These are phyloP conservation scores for Phyllosticta citrichinensis DNA, from an alignment of 2,329 filamentous ascomycete species.

Conservation along the genomic window DNA sequence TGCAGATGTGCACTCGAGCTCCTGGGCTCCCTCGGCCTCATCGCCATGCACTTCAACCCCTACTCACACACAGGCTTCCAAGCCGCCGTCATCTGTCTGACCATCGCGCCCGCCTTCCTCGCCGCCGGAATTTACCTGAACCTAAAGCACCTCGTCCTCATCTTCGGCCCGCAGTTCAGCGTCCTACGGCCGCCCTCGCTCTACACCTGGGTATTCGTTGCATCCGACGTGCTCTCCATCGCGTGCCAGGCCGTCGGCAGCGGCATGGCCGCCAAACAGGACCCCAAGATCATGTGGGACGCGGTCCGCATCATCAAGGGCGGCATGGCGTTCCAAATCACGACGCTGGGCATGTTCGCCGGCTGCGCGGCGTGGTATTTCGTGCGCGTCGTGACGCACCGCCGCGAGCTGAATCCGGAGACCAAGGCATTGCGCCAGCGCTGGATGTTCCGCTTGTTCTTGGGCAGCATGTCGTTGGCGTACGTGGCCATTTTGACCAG, in stretches of 20 bases:
- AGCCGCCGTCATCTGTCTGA: slow-evolving; percentile 41
- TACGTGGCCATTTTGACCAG: slow-evolving; percentile 32
- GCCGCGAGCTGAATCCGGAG: neutral
- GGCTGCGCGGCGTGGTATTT: slow-evolving; percentile 30
- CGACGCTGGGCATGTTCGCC: slow-evolving; percentile 40
- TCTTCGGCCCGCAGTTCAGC: slow-evolving; percentile 36
- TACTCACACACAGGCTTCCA: slow-evolving; percentile 41
- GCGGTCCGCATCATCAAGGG: slow-evolving; percentile 49
- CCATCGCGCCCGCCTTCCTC: slow-evolving; percentile 47
- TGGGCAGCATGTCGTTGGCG: neutral
- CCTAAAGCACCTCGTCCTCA: slow-evolving; percentile 47
- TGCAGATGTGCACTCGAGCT: slow-evolving; percentile 32
- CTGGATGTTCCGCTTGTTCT: neutral
- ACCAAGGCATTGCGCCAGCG: neutral
- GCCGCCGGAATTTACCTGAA: slow-evolving; percentile 47
- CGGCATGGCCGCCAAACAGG: slow-evolving; percentile 41
- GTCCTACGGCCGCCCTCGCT: slow-evolving; percentile 21
- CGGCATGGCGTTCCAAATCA: slow-evolving; percentile 48
- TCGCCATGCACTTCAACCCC: slow-evolving; percentile 44
- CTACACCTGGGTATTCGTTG: slow-evolving; percentile 51
- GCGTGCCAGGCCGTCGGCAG: slow-evolving; percentile 49
- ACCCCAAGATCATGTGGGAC: slow-evolving; percentile 26
- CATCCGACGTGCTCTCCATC: slow-evolving; percentile 50
- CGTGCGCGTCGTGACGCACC: slow-evolving; percentile 5
- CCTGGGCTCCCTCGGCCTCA: slow-evolving; percentile 46